These are phyloP conservation scores for Gossypium schwendimanii DNA, from an alignment of 441 rosid species.

Conservation along the genomic window DNA sequence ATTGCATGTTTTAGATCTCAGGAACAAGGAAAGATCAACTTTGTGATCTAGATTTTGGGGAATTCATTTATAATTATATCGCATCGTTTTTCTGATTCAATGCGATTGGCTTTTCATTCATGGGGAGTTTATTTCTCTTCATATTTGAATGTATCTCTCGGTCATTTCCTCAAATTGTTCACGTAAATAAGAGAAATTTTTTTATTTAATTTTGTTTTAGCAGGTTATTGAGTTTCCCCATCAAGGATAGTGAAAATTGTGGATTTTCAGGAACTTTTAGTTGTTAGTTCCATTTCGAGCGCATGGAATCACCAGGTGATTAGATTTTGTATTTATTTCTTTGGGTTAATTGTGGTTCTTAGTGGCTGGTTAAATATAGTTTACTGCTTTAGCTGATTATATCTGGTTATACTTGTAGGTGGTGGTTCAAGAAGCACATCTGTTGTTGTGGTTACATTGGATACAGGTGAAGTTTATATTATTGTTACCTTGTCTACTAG, in stretches of 20 bases:
- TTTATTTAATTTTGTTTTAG: conserved; percentile 8
- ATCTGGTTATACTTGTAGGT: conserved; percentile 20
- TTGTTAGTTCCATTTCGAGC: conserved; percentile 21
- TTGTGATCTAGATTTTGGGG: conserved; percentile 6
- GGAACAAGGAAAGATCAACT: conserved; percentile 1
- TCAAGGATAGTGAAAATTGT: conserved; percentile 15
- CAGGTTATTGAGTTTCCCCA: conserved; percentile 18
- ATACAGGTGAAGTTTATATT: conserved; percentile 67
- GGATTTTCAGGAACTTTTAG: conserved; percentile 20
- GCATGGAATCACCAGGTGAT: conserved; percentile 63
- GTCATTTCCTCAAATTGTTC: not conserved
- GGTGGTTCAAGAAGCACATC: conserved; percentile 64
- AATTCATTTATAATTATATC: not conserved
- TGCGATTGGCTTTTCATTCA: not conserved
- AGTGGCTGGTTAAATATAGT: not conserved
- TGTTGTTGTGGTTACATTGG: conserved; percentile 62
- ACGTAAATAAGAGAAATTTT: not conserved
- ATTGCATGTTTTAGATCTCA: conserved; percentile 11
- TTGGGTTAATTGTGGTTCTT: not conserved
- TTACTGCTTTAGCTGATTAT: not conserved
- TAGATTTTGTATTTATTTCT: not conserved
- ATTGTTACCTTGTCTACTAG: conserved; percentile 57
- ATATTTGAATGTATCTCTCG: not conserved
- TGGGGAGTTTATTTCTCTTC: not conserved
- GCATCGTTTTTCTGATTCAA: not conserved